Base-by-base conservation (phyloP, 1,284 basidiomycete genomes). In the Hemileia vastatrix region DNA sequence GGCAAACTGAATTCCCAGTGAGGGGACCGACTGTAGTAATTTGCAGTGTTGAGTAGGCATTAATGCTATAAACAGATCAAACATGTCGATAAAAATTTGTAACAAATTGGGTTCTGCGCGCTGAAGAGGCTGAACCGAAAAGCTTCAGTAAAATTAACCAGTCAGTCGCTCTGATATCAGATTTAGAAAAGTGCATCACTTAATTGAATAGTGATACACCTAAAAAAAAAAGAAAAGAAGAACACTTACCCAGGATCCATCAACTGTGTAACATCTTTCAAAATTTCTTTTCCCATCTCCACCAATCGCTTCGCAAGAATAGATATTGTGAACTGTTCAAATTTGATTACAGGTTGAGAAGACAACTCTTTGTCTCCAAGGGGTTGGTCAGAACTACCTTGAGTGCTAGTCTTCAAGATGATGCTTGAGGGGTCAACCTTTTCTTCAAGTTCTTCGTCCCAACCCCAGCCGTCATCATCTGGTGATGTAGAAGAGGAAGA, bases 51-150 rank as follows among this genome's bases (percentile, higher is more conserved):
- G 80, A 5, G 86, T 81, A n/a, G 88, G 89, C 74, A 88, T 86
- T 32, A 93, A 77, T 0, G 87, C 88, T 45, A 86, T 83, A 76
- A 86, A 89, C 4, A 96, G 78, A 65, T 93, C 90, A 51, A 94
- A 80, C 2, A 86, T 79, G 32, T 86, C 82, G 1, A 83, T 78
- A 33, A 85, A 81, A 1, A 85, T 80, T 67, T 81, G 74, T 18
- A 89, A 77, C n/a, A 36, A 84, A 76, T 1, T 66, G 59, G n/a
- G 66, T 44, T n/a, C 64, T 64, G 15, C 68, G 62, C 1, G 68
- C 63, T 1, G 70, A 44, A 18, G 67, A 64, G 8, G 64, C 13
- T 36, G 43, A 24, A 45, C 23, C 9, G 59, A 32, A 55, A 62
- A 55, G 32, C 59, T 62, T 45, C 18, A 3, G 32, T 54, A 19